A percentile compares a stretch with the other conserved stretches of the same genome.
Conservation (phyloP, 2,329 filamentous ascomycete species). For the Juglanconis oblonga region DNA sequence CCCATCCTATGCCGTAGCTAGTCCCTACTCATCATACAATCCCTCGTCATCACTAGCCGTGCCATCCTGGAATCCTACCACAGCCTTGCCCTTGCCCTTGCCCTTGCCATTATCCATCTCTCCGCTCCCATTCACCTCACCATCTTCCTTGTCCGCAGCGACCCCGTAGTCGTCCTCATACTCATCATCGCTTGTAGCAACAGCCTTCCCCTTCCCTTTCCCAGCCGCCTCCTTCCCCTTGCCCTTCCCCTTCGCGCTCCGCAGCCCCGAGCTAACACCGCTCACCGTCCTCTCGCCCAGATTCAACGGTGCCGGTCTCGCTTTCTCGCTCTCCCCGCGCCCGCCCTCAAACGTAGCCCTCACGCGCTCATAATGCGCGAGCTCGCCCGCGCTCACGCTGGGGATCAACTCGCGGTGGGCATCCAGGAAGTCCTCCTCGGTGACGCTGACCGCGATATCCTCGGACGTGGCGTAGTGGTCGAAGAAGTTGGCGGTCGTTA, state of each 20-base stretch:
- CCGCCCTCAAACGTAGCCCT: slow-evolving; percentile 76
- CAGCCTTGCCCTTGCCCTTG: slow-evolving; percentile 55
- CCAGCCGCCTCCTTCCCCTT: slow-evolving; percentile 32
- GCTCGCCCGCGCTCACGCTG: slow-evolving; percentile 86
- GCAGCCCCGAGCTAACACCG: background rate
- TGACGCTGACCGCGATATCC: slow-evolving; percentile 84
- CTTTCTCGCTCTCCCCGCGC: slow-evolving; percentile 34
- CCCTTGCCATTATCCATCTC: slow-evolving; percentile 49
- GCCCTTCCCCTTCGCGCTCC: slow-evolving; percentile 23
- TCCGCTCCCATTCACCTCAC: slow-evolving; percentile 22
- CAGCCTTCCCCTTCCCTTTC: slow-evolving; percentile 35
- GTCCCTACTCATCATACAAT: slow-evolving; percentile 43
- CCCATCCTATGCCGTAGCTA: background rate
- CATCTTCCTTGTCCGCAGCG: slow-evolving; percentile 23
- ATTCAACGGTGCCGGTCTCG: slow-evolving; percentile 20
- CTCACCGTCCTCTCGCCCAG: slow-evolving; percentile 26
- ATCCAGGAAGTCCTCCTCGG: slow-evolving; percentile 79
- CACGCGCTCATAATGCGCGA: slow-evolving; percentile 86
- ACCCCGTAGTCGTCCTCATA: slow-evolving; percentile 31
- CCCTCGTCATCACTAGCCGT: slow-evolving; percentile 56
- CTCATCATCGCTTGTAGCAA: slow-evolving; percentile 30
- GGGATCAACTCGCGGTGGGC: slow-evolving; percentile 87
- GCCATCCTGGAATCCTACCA: slow-evolving; percentile 49
- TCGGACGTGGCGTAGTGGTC: slow-evolving; percentile 82
- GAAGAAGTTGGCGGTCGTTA: slow-evolving; percentile 92